Evolutionary conservation across 768 basidiomycete species (phyloP), one percentile per base, ranked within the genome.

Genomic region (Cyathus striatus): DNA sequence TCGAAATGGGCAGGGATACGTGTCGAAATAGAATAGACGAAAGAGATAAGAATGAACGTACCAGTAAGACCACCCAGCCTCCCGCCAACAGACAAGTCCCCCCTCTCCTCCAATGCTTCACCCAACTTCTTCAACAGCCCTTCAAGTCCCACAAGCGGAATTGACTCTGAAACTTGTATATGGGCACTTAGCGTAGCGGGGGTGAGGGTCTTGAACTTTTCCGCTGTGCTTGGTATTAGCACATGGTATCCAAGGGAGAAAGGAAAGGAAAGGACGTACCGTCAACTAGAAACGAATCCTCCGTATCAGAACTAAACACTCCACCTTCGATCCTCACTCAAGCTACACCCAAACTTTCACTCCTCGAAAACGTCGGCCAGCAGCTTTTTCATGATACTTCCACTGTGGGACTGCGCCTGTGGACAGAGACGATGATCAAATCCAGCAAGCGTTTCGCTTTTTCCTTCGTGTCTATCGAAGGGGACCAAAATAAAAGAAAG

Each of bases 351-450:
- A 99, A 65, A 0, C 95, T 95, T 57, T 83, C 89, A 4, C 77
- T 93, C 52, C 86, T 73, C 40, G 66, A 57, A 60, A 81, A 91
- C 0, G 60, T 67, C 43, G 68, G 54, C 0, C 75, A 0, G 77
- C 73, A 0, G 58, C 64, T 4, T 71, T 59, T 45, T 94, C 92
- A 5, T 64, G 70, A 61, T 86, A 98, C 9, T 61, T 62, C 94
- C 94, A 98, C 1, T 64, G 54, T 43, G 78, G 83, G 0, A 95
- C 95, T 0, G 94, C 95, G 1, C 94, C 94, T 0, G 94, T 95
- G 73, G 6, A 98, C 95, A 9, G 91, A 92, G 22, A 90, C 86
- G 18, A 85, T 67, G 66, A 93, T 93, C 30, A 96, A 78, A 64
- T 98, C 95, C 58, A 98, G 72, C 23, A 91, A 70, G 1, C 91